Evolutionary conservation across 208 protist species (phyloP).

Genomic region (Trypanosomatidae sp.): DNA sequence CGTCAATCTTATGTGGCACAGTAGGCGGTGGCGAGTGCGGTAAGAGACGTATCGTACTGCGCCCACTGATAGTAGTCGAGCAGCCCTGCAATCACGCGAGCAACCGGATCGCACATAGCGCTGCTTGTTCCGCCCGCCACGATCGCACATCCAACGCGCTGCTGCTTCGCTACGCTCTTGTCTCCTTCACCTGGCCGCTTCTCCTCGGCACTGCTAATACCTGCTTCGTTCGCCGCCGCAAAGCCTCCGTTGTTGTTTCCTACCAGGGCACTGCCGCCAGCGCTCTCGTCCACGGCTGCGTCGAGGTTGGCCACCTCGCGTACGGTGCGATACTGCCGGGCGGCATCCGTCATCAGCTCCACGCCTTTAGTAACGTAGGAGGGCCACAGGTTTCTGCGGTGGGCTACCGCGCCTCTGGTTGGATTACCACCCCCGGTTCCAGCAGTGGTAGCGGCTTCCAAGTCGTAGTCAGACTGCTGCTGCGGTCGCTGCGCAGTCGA

Average conservation of each 20-base stretch:
- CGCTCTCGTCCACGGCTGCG: slow-evolving; percentile 32
- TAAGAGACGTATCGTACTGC: slow-evolving; percentile 72
- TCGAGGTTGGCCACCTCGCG: slow-evolving; percentile 68
- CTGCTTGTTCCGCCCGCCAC: slow-evolving; percentile 47
- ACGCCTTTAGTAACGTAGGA: slow-evolving; percentile 46
- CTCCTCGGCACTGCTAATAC: slow-evolving; percentile 2
- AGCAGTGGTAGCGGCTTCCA: neutral
- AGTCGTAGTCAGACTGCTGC: neutral
- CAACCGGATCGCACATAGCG: slow-evolving; percentile 29
- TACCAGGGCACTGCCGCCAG: neutral
- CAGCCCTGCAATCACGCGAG: slow-evolving; percentile 56
- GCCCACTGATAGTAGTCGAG: slow-evolving; percentile 91
- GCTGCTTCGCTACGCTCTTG: neutral
- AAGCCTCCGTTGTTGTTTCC: neutral
- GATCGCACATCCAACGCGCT: slow-evolving; percentile 9
- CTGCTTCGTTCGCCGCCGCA: neutral
- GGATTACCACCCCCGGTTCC: neutral
- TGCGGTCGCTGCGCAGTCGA: neutral
- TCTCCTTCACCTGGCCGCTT: neutral
- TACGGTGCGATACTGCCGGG: slow-evolving; percentile 58
- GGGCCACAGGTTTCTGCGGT: neutral
- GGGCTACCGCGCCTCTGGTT: neutral
- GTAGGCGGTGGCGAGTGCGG: slow-evolving; percentile 58
- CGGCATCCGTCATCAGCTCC: slow-evolving; percentile 50
- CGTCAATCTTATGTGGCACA: slow-evolving; percentile 22